Evolutionary conservation across 371 early-diverging fungal species (phyloP).

Genomic region (Mucor piriformis): DNA sequence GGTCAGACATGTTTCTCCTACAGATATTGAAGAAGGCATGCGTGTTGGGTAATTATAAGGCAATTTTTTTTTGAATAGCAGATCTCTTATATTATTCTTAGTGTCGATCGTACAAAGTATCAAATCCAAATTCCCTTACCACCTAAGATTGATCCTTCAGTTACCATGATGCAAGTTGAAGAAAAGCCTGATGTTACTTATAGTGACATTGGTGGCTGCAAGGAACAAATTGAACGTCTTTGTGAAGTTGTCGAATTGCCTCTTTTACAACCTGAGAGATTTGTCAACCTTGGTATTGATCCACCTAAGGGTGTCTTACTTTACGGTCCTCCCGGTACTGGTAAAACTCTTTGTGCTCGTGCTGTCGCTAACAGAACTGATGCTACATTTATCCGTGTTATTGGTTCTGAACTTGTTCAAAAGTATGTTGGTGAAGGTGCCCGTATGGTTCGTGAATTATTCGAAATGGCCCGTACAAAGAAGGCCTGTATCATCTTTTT

Average conservation of each 20-base stretch:
- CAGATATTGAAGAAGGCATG: conserved; percentile 99
- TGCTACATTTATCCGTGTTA: conserved; percentile 99
- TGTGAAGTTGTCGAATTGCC: conserved; percentile 99
- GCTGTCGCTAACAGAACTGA: conserved; percentile 99
- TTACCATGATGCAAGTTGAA: conserved; percentile 99
- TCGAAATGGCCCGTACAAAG: conserved; percentile 96
- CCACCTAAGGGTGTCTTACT: conserved; percentile 99
- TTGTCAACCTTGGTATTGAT: conserved; percentile 98
- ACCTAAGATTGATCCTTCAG: conserved; percentile 94
- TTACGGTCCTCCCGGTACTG: conserved; percentile 99
- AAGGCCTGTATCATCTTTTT: conserved; percentile 96
- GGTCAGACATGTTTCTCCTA: conserved; percentile 95
- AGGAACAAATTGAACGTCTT: conserved; percentile 99
- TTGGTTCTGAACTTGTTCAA: conserved; percentile 99
- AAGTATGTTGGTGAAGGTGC: conserved; percentile 99
- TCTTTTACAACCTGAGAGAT: conserved; percentile 98
- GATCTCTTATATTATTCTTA: conserved; percentile 22
- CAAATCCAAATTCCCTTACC: conserved; percentile 96
- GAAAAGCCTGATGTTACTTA: conserved; percentile 99
- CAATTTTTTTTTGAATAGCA: not conserved
- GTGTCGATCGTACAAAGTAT: conserved; percentile 99
- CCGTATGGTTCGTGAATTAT: conserved; percentile 99
- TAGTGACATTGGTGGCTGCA: conserved; percentile 99
- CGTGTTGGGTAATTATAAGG: conserved; percentile 86
- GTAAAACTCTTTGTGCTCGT: conserved; percentile 98